phyloP scores from a whole-genome alignment of 1,284 basidiomycete species.

The Sporisorium exsertum region DNA sequence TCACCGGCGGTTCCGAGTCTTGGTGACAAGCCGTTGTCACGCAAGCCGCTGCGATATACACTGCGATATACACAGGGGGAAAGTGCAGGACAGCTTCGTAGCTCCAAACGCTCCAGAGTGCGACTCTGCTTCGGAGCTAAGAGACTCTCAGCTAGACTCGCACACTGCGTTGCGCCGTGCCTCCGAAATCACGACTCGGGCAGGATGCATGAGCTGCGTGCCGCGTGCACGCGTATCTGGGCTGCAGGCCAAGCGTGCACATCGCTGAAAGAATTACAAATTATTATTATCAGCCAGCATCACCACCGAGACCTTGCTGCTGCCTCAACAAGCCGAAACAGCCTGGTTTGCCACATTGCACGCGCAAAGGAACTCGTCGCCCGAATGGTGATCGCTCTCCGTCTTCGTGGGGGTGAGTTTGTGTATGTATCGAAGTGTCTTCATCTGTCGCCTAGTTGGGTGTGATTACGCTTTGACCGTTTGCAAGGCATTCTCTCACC shows the following conservation, averaged over 20 bases:
- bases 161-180: conserved; percentile 8
- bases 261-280: not conserved
- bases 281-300: no score
- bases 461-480: not conserved
- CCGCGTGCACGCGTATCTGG: conserved; percentile 6
- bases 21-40: not conserved
- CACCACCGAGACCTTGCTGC: no score
- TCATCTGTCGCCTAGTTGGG: not conserved
- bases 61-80: conserved; percentile 15
- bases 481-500: not conserved
- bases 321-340: no score
- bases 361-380: no score
- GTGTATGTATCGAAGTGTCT: not conserved
- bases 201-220: conserved; percentile 22
- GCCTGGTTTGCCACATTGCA: no score
- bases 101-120: not conserved
- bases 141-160: not conserved
- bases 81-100: conserved; percentile 4
- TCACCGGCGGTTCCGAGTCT: not conserved
- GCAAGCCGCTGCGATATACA: not conserved
- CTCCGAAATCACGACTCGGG: conserved; percentile 9
- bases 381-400: no score
- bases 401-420: no score
- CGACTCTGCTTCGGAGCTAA: not conserved
- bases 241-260: conserved; percentile 8